Conservation (phyloP, 805 yeast species). For the Barnettozyma wickerhamii region DNA sequence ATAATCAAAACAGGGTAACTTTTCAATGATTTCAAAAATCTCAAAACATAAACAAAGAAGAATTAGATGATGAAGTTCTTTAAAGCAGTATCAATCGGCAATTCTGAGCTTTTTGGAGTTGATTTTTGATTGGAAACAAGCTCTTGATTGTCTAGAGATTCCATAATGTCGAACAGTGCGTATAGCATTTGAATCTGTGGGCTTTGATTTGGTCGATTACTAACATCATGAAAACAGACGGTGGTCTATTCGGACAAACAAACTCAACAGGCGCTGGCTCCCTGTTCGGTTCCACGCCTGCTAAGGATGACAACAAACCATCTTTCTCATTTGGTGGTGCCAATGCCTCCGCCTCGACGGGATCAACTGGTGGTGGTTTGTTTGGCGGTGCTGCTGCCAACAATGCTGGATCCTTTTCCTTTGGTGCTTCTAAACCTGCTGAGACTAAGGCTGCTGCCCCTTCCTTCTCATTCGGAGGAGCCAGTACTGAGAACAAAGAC, state of each 20-base stretch:
- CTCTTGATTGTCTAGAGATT: no score
- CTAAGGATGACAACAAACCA: conserved; percentile 7
- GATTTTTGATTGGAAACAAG: no score
- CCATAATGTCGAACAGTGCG: neutral
- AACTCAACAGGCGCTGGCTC: conserved; percentile 21
- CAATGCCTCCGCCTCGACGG: conserved; percentile 1
- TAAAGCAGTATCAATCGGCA: no score
- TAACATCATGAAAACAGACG: neutral
- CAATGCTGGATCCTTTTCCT: neutral
- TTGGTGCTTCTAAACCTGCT: conserved; percentile 9
- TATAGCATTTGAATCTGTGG: no score
- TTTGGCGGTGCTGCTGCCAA: conserved; percentile 7
- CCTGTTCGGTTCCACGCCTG: conserved; percentile 24
- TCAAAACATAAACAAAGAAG: no score
- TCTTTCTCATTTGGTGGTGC: conserved; percentile 6
- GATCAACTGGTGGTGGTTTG: conserved; percentile 3
- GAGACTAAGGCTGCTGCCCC: conserved; percentile 15
- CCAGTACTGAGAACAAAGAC: conserved; percentile 9
- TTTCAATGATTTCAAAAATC: no score
- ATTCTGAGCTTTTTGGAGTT: no score
- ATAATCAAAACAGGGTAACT: no score
- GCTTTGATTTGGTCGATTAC: no score
- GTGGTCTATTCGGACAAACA: conserved; percentile 19
- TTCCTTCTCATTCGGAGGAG: conserved; percentile 19
- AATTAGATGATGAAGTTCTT: no score